These are phyloP conservation scores for Aspergillus fijiensis DNA, from an alignment of 2,329 filamentous ascomycete genomes.

Conservation along the genomic window DNA sequence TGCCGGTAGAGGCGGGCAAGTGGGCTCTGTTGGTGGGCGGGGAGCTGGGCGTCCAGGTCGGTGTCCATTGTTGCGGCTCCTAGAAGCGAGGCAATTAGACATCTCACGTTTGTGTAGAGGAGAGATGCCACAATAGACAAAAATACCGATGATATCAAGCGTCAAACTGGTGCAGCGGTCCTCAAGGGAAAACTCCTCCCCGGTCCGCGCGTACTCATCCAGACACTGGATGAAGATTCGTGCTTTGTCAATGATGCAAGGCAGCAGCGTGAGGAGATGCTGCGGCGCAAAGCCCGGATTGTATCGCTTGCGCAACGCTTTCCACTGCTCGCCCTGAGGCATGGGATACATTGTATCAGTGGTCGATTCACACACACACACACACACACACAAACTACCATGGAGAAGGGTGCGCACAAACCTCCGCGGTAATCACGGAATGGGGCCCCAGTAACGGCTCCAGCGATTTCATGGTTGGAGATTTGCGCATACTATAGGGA, in stretches of 20 bases:
- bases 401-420: not conserved
- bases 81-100: not conserved
- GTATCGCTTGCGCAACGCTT: slow-evolving; percentile 30
- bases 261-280: slow-evolving; percentile 29
- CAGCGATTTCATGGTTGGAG: not conserved
- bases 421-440: slow-evolving; percentile 12
- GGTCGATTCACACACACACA: too few species aligned
- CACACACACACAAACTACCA: too few species aligned
- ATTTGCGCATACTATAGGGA: slow-evolving; percentile 19
- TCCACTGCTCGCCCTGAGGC: slow-evolving; percentile 28
- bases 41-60: slow-evolving; percentile 25
- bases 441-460: slow-evolving; percentile 8
- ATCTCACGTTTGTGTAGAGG: too few species aligned
- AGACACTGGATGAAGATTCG: slow-evolving; percentile 25
- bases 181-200: slow-evolving; percentile 27
- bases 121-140: too few species aligned
- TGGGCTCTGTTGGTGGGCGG: slow-evolving; percentile 14
- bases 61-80: slow-evolving; percentile 21
- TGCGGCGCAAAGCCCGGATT: slow-evolving; percentile 32
- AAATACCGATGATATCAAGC: slow-evolving; percentile 34
- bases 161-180: slow-evolving; percentile 28
- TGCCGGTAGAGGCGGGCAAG: slow-evolving; percentile 25
- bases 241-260: slow-evolving; percentile 29
- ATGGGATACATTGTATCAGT: not conserved
- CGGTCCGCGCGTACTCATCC: slow-evolving; percentile 16